Evolutionary conservation across 2,329 filamentous ascomycete species (phyloP).

Genomic region (Aspergillus sp.): DNA sequence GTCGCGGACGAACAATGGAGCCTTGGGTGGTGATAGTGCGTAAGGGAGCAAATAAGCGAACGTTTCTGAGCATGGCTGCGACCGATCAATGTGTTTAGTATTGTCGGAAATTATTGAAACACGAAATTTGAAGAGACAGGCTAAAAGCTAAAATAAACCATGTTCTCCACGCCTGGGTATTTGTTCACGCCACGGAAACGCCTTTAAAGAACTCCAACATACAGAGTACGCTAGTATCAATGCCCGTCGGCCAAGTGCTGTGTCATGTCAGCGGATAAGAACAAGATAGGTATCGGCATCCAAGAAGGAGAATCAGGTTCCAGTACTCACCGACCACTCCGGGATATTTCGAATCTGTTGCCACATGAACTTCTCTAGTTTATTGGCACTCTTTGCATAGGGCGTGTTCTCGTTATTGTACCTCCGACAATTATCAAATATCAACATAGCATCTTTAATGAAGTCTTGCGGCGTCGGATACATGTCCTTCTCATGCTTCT

Average conservation of each 20-base stretch:
- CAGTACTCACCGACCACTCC: slow-evolving; percentile 72
- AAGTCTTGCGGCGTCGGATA: slow-evolving; percentile 93
- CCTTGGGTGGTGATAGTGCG: not conserved
- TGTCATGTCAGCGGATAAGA: not conserved
- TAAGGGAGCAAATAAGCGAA: not conserved
- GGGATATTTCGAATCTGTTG: slow-evolving; percentile 86
- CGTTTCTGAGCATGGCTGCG: not conserved
- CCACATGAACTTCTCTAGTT: slow-evolving; percentile 95
- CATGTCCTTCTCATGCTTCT: slow-evolving; percentile 88
- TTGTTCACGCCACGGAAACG: slow-evolving; percentile 17
- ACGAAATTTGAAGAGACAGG: slow-evolving; percentile 7
- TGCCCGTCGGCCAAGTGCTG: slow-evolving; percentile 47
- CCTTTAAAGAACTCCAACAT: slow-evolving; percentile 16
- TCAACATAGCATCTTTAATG: slow-evolving; percentile 79
- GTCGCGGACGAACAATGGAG: not conserved
- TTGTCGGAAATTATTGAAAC: not conserved
- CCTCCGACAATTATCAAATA: slow-evolving; percentile 91
- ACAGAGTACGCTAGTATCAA: slow-evolving; percentile 18
- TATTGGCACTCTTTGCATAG: slow-evolving; percentile 93
- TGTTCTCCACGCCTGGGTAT: slow-evolving; percentile 19
- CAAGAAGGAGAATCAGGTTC: not conserved
- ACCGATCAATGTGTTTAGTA: not conserved
- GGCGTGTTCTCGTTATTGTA: slow-evolving; percentile 96
- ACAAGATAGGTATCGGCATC: not conserved
- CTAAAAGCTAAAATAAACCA: slow-evolving; percentile 14